Conservation (phyloP, 345 rosid genomes). For the Gossypium turneri region DNA sequence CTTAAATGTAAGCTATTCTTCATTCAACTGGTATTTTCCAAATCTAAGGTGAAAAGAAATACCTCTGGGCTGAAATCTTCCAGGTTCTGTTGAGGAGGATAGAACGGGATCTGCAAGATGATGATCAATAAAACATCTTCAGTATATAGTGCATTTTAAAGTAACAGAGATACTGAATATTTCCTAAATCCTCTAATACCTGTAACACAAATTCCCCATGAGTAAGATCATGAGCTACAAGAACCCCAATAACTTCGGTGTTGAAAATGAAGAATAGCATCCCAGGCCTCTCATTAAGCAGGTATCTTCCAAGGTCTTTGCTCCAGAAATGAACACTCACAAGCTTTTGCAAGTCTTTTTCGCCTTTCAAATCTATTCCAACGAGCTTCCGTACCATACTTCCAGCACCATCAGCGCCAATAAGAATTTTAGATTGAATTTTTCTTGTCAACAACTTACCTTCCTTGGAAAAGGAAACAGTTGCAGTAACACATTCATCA, state of each 20-base stretch:
- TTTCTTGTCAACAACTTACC: conserved; percentile 46
- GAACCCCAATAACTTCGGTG: conserved; percentile 80
- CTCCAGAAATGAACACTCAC: conserved; percentile 85
- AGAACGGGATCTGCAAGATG: conserved; percentile 67
- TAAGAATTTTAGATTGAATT: conserved; percentile 56
- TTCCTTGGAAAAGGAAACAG: conserved; percentile 48
- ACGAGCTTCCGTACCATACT: conserved; percentile 64
- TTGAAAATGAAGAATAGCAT: conserved; percentile 92
- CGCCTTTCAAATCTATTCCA: conserved; percentile 64
- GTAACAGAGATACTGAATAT: background rate
- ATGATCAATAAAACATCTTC: conserved; percentile 14
- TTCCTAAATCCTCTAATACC: conserved; percentile 36
- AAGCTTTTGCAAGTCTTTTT: conserved; percentile 81
- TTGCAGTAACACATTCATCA: conserved; percentile 45
- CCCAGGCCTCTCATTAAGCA: conserved; percentile 69
- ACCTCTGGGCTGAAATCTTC: conserved; percentile 76
- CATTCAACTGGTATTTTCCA: background rate
- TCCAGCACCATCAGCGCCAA: conserved; percentile 91
- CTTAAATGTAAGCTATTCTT: background rate
- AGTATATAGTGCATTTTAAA: background rate
- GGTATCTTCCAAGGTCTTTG: conserved; percentile 66
- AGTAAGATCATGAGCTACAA: conserved; percentile 89
- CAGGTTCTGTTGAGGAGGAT: conserved; percentile 88
- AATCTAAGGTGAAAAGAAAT: conserved; percentile 20
- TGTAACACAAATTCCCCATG: conserved; percentile 91